phyloP scores from a whole-genome alignment of 208 protist genomes.

The Wallacemonas sp. region DNA sequence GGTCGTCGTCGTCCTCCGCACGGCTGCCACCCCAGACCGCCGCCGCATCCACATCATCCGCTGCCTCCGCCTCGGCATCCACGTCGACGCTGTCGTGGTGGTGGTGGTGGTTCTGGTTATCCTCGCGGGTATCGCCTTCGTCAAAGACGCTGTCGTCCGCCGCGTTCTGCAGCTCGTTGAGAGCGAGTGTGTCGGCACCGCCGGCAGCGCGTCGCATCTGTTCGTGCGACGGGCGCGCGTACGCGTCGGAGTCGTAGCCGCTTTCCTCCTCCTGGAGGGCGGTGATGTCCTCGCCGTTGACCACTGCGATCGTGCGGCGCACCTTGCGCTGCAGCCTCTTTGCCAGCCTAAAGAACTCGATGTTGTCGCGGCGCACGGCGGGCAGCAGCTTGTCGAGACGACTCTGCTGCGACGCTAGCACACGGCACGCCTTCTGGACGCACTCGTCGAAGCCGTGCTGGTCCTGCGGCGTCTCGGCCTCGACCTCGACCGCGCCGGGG shows the following conservation, averaged over 20 bases:
- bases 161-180: slow-evolving; percentile 63
- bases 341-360: slow-evolving; percentile 68
- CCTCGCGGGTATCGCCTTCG: slow-evolving; percentile 17
- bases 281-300: slow-evolving; percentile 45
- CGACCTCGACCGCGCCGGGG: slow-evolving; percentile 55
- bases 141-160: slow-evolving; percentile 79
- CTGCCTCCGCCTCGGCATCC: slow-evolving; percentile 3
- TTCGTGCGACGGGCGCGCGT: slow-evolving; percentile 14
- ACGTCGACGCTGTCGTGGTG: background rate
- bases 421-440: slow-evolving; percentile 54
- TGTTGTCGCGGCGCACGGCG: slow-evolving; percentile 59
- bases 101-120: background rate
- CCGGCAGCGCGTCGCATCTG: background rate
- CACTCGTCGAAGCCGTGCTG: slow-evolving; percentile 67
- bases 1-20: slow-evolving; percentile 10
- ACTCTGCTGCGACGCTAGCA: slow-evolving; percentile 53
- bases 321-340: slow-evolving; percentile 62
- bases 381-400: slow-evolving; percentile 63
- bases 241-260: slow-evolving; percentile 22
- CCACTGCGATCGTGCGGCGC: slow-evolving; percentile 40
- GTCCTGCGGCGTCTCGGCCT: slow-evolving; percentile 74
- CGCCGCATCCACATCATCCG: slow-evolving; percentile 9
- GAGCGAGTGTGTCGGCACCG: slow-evolving; percentile 22
- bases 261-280: slow-evolving; percentile 18
- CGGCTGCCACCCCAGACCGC: slow-evolving; percentile 5